Base-by-base conservation (phyloP, 305 asterid species). In the Fraxinus floribunda region DNA sequence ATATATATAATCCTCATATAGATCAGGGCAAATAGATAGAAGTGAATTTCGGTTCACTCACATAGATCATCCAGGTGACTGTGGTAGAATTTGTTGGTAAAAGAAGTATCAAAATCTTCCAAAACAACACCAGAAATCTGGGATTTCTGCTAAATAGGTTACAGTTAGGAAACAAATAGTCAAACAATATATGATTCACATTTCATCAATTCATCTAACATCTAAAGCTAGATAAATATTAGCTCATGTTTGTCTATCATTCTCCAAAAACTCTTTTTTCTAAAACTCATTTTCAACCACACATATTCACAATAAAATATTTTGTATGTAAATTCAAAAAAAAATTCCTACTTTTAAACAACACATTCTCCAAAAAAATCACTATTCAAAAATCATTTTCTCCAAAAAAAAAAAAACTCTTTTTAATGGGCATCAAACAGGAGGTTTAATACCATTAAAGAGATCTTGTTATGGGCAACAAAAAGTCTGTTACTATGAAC, bases 51-150 rank as follows among this genome's bases (percentile, higher is more conserved):
- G 79, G 80, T 84, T 77, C 81, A 92, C 99, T 91, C 80, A 96
- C 99, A 90, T 83, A 87, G 89, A 89, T 90, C 93, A 89, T 96
- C 99, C 70, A 94, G 91, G 90, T 94, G 98, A 82, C 99, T 96
- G 90, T 96, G 98, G 88, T 96, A 95, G 90, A 91, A 95, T 83
- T 90, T 87, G 89, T 94, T 94, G 88, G 95, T 89, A 84, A 93
- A 96, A 76, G 92, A 81, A 84, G 93, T 77, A 91, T 96, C 99
- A 34, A 96, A 96, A 88, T 96, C 99, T 90, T 93, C 98, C 90
- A 96, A 80, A 84, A 96, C 97, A 78, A 96, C 79, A 60, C 98
- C 99, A 77, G 98, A 90, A 85, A 89, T 89, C 77, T 88, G 88
- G 7, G 97, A 93, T 79, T 90, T 90, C 99, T 96, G 98, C 88